Base-by-base conservation (phyloP, 192 early-diverging fungal species). In the Rhizophagus sp. region DNA sequence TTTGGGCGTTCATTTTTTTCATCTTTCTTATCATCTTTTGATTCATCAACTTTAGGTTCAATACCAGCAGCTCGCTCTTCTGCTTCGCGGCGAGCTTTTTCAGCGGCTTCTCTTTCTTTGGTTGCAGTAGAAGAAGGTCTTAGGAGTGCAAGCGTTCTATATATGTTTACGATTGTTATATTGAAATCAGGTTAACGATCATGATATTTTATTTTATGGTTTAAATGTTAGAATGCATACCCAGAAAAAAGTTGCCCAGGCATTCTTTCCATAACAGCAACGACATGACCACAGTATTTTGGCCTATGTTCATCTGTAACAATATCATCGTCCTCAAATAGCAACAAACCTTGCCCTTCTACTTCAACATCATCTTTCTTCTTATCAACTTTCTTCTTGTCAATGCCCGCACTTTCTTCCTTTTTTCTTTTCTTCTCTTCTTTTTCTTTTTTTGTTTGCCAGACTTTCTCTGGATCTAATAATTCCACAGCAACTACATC, bases 401-500 rank as follows among this genome's bases (percentile, higher is more conserved):
- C 85, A 27, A 76, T 72, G 1, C 82, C 83, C 9, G 81, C 75
- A 67, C 87, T 81, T 76, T 86, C 84, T 47, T 88, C 88, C 52
- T 84, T 82, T 10, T 87, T 85, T 44, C 90, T 86, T 78, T 90
- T 91, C 13, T 87, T 83, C 76, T 91, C 89, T 81, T 84, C 84
- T 30, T 89, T 88, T 68, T 89, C 87, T 64, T 85, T 76, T 82
- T 91, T 85, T 72, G 90, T 90, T 11, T 78, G 65, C 71, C 89
- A 76, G 64, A 90, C 82, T 81, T 95, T 93, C 27, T 89, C 88
- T 0, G 91, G 91, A 76, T 91, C 89, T 47, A 97, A 83, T 39
- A 96, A 72, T 75, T 89, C 82, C 4, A 97, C 85, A n/a, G 91
- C 91, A 24, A 97, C 96, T 5, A 92, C 84, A 81, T 97, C 96